Evolutionary conservation across 768 basidiomycete genomes (phyloP).

Genomic region (Mycena capillaripes): DNA sequence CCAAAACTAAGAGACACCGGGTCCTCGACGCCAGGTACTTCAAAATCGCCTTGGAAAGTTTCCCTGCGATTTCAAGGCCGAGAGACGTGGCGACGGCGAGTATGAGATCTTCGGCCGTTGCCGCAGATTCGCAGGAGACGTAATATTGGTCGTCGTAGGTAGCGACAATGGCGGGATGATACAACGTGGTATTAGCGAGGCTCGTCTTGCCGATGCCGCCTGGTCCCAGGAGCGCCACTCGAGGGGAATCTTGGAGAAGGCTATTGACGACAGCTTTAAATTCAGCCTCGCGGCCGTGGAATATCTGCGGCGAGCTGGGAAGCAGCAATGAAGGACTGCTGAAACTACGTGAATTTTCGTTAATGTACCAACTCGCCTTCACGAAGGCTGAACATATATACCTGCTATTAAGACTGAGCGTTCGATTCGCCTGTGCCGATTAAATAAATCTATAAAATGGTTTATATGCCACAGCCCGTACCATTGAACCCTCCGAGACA

Average conservation of each 20-base stretch:
- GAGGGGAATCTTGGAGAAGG: neutral
- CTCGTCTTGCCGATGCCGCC: constrained; percentile 18
- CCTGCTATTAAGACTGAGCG: neutral
- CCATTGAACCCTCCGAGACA: too few species aligned
- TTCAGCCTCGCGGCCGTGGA: constrained; percentile 7
- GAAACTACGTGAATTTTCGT: neutral
- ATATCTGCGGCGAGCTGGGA: neutral
- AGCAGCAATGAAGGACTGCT: neutral
- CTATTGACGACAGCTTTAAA: neutral
- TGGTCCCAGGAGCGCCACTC: neutral
- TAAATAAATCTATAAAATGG: too few species aligned
- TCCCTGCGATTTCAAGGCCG: neutral
- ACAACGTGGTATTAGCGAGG: neutral
- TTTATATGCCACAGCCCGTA: too few species aligned
- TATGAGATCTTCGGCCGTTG: neutral
- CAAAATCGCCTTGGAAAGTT: neutral
- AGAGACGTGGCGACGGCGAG: neutral
- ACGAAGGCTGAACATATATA: too few species aligned
- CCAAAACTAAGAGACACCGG: neutral
- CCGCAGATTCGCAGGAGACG: constrained; percentile 8
- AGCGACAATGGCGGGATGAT: neutral
- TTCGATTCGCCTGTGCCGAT: too few species aligned
- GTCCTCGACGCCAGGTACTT: neutral
- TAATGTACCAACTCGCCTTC: too few species aligned
- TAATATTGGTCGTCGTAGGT: constrained; percentile 17